Evolutionary conservation across 2,329 filamentous ascomycete species (phyloP), one percentile per base, ranked within the genome.

Genomic region (Aphanoascus verrucosus): DNA sequence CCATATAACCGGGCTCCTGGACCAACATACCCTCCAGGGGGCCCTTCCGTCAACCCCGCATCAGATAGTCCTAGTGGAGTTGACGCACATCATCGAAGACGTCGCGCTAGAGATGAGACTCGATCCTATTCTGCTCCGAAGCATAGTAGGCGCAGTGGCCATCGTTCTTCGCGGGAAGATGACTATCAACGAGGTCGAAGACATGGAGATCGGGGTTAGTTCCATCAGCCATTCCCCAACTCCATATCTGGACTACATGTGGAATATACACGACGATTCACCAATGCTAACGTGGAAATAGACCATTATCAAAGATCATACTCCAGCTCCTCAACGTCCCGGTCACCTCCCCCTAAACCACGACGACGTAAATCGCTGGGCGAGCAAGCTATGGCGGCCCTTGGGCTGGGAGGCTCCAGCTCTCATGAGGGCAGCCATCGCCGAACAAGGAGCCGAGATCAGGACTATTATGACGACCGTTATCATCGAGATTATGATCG

Each of bases 351-450:
- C 19, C 69, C 67, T 5, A 65, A 63, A 42, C 64, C 65, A 20
- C 63, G 67, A 48, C 70, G 72, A 49, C 70, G 70, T 50, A 75
- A 75, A 61, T 76, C 73, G 7, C 59, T 73, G n/a, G 67, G 69
- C 49, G 73, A 75, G 59, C 67, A 72, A 55, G 71, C 78, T 8
- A 69, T 82, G 41, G 77, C 75, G 56, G 75, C 76, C 19, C 66
- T 81, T n/a, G 81, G 81, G 46, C 69, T 83, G 9, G 79, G 78
- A 78, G 82, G 69, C 76, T 81, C 47, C 75, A 79, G 70, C 49
- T 41, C 48, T 15, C 53, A 72, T 50, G 68, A 71, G 28, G 71
- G 75, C 56, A 20, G 48, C 15, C 38, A 47, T 20, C 41, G 20
- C 20, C 46, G 40, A 28, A 50, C 44, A 14, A 38, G 38, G 12